Evolutionary conservation across 2,329 filamentous ascomycete species (phyloP).

Genomic region (Magnaporthales sp.): DNA sequence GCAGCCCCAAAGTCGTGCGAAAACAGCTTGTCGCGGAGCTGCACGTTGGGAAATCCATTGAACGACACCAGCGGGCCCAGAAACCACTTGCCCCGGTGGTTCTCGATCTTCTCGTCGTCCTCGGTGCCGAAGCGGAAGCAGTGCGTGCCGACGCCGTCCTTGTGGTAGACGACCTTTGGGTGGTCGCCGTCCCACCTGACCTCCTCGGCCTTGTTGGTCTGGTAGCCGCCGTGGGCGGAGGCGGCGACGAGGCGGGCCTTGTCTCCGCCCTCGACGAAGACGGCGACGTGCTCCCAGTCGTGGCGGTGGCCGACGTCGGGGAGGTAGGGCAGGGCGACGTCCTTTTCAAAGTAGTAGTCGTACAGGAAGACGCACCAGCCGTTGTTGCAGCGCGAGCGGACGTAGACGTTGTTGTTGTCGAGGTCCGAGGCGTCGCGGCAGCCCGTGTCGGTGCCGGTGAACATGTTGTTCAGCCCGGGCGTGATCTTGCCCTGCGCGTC

Average conservation of each 20-base stretch:
- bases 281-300: slow-evolving; percentile 28
- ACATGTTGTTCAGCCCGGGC: slow-evolving; percentile 15
- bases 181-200: slow-evolving; percentile 16
- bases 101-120: slow-evolving; percentile 19
- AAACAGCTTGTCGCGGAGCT: slow-evolving; percentile 14
- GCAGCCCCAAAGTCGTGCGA: slow-evolving; percentile 17
- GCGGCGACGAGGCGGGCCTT: slow-evolving; percentile 19
- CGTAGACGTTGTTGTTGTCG: slow-evolving; percentile 28
- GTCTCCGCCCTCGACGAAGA: slow-evolving; percentile 19
- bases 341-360: slow-evolving; percentile 38
- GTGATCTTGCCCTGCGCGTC: slow-evolving; percentile 23
- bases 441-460: slow-evolving; percentile 10
- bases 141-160: slow-evolving; percentile 24
- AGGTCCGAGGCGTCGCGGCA: slow-evolving; percentile 17
- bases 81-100: slow-evolving; percentile 25
- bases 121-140: slow-evolving; percentile 23
- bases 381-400: slow-evolving; percentile 32
- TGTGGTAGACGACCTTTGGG: slow-evolving; percentile 29
- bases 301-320: slow-evolving; percentile 22
- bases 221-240: slow-evolving; percentile 23
- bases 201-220: slow-evolving; percentile 10
- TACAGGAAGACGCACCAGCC: slow-evolving; percentile 35
- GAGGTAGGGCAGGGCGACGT: slow-evolving; percentile 17
- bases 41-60: slow-evolving; percentile 19
- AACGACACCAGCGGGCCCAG: slow-evolving; percentile 20